A percentile compares a stretch with the other conserved stretches of the same genome.
Evolutionary conservation across 1,139 yeast species (phyloP).

Genomic region (Lodderomyces elongisporus): DNA sequence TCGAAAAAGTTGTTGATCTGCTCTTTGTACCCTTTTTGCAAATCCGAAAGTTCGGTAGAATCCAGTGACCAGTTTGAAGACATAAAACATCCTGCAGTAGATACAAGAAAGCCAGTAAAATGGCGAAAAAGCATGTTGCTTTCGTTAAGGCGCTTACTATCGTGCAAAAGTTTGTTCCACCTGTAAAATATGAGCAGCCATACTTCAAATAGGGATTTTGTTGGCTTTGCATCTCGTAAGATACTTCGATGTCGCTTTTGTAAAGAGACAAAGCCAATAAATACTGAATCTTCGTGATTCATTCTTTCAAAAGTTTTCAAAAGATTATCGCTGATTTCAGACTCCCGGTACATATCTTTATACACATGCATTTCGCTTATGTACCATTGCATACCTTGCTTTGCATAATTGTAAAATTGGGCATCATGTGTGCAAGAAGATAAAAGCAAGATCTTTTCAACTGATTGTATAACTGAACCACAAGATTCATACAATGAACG

Average conservation of each 20-base stretch:
- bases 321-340: conserved; percentile 19
- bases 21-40: conserved; percentile 16
- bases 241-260: conserved; percentile 63
- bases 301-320: conserved; percentile 45
- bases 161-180: conserved; percentile 40
- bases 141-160: conserved; percentile 18
- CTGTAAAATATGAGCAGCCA: conserved; percentile 58
- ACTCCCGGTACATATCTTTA: conserved; percentile 8
- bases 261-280: conserved; percentile 72
- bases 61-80: conserved; percentile 12
- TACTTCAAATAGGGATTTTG: conserved; percentile 54
- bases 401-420: conserved; percentile 51
- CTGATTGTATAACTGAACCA: conserved; percentile 20
- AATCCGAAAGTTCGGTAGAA: conserved; percentile 9
- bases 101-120: conserved; percentile 57
- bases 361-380: conserved; percentile 27
- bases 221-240: conserved; percentile 54
- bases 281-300: conserved; percentile 53
- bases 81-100: conserved; percentile 53
- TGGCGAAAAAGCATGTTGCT: conserved; percentile 49
- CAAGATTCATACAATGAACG: conserved; percentile 13
- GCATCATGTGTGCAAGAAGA: conserved; percentile 55
- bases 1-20: conserved; percentile 43
- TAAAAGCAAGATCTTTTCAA: conserved; percentile 45
- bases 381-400: conserved; percentile 44